Percentiles rank a stretch among this genome's conserved stretches.
These are phyloP conservation scores for Sicyos baderoa DNA, from an alignment of 306 rosid species.

Conservation along the genomic window DNA sequence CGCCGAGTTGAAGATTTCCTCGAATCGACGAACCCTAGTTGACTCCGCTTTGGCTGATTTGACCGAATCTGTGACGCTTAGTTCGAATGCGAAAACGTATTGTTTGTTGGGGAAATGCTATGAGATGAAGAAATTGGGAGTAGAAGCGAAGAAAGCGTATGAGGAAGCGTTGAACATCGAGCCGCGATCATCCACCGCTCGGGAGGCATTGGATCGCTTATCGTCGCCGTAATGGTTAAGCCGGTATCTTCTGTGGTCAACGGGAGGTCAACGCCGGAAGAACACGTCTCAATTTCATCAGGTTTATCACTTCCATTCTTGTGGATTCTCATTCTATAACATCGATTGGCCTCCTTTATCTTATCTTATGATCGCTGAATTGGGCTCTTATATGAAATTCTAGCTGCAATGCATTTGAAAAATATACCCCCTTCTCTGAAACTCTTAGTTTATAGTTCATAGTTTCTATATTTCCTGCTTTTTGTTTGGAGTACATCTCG, in stretches of 20 bases:
- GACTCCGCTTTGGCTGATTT: conserved; percentile 55
- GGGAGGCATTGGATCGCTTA: conserved; percentile 51
- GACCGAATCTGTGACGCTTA: conserved; percentile 33
- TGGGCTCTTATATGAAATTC: background rate
- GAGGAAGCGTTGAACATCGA: conserved; percentile 50
- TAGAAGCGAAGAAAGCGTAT: conserved; percentile 63
- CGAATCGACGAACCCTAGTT: conserved; percentile 31
- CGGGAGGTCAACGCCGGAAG: background rate
- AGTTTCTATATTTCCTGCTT: no score
- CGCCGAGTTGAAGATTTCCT: conserved; percentile 59
- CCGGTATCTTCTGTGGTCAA: background rate
- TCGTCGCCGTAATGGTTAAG: background rate
- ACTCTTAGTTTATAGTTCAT: background rate
- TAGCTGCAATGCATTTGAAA: background rate
- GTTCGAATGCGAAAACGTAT: conserved; percentile 47
- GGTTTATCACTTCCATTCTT: background rate
- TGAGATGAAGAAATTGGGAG: conserved; percentile 57
- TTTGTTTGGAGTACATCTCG: no score
- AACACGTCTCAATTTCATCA: background rate
- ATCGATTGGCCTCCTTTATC: background rate
- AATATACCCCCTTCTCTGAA: background rate
- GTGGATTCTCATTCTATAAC: background rate
- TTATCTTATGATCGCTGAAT: background rate
- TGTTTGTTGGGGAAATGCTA: conserved; percentile 64
- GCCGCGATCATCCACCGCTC: conserved; percentile 26